Evolutionary conservation across 371 early-diverging fungal genomes (phyloP).

Genomic region (Mucor racemosus): DNA sequence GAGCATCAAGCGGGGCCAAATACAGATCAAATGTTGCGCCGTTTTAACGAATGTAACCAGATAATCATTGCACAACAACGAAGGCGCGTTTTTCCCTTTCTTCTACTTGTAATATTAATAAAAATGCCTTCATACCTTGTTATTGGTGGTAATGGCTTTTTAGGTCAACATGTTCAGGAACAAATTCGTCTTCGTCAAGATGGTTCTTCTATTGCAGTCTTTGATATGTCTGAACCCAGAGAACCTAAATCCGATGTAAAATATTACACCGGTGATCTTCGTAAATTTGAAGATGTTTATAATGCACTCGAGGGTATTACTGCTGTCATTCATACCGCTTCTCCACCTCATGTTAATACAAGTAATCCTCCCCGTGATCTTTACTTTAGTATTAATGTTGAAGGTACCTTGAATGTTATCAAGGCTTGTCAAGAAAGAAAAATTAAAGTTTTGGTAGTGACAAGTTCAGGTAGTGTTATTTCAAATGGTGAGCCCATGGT

Average conservation of each 20-base stretch:
- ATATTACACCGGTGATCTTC: constrained; percentile 80
- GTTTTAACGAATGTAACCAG: constrained; percentile 3
- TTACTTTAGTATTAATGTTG: constrained; percentile 82
- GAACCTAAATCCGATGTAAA: constrained; percentile 57
- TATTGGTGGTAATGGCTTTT: constrained; percentile 91
- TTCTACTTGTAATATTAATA: background rate
- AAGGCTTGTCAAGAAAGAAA: constrained; percentile 72
- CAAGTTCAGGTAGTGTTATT: constrained; percentile 89
- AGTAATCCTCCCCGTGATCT: constrained; percentile 86
- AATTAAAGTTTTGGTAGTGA: constrained; percentile 81
- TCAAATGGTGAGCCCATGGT: constrained; percentile 79
- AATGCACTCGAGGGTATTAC: constrained; percentile 69
- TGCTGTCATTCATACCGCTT: constrained; percentile 92
- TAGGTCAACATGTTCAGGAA: constrained; percentile 80
- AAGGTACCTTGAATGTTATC: constrained; percentile 87
- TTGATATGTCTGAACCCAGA: constrained; percentile 75
- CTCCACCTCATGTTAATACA: constrained; percentile 88
- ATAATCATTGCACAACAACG: background rate
- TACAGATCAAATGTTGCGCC: constrained; percentile 4
- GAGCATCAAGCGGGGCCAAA: constrained; percentile 4
- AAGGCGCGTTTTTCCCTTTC: constrained; percentile 8
- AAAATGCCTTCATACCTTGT: constrained; percentile 67
- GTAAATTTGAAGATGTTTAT: constrained; percentile 67
- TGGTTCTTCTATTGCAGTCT: constrained; percentile 60
- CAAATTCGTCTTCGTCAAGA: constrained; percentile 74